Evolutionary conservation across 345 rosid genomes (phyloP).

Genomic region (Combretum micranthum): DNA sequence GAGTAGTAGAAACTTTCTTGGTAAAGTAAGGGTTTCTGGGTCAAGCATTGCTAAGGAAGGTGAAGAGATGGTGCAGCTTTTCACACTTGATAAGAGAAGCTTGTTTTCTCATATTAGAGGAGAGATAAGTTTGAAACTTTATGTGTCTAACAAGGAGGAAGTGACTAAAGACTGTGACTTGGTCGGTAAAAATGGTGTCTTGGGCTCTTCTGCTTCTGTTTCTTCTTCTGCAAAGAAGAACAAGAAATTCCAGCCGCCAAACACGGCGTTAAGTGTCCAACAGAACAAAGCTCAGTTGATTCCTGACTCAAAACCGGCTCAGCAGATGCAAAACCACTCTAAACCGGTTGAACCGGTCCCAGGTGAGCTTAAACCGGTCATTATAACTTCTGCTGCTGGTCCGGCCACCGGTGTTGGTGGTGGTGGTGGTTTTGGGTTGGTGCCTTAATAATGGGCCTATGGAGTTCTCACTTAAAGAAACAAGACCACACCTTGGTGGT

Average conservation of each 20-base stretch:
- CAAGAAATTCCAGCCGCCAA: conserved; percentile 46
- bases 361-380: conserved; percentile 46
- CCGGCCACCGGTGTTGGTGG: conserved; percentile 14
- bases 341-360: conserved; percentile 37
- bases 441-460: conserved; percentile 24
- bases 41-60: conserved; percentile 38
- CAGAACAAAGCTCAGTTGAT: conserved; percentile 29
- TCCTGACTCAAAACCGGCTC: conserved; percentile 26
- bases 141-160: conserved; percentile 27
- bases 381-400: conserved; percentile 34
- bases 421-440: conserved; percentile 15
- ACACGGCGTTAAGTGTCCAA: conserved; percentile 23
- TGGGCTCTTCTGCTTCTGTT: conserved; percentile 10
- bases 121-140: conserved; percentile 53
- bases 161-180: conserved; percentile 9
- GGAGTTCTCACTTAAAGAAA: conserved; percentile 64
- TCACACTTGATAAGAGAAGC: conserved; percentile 59
- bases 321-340: conserved; percentile 27
- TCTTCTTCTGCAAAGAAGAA: conserved; percentile 24
- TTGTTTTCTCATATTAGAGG: conserved; percentile 66
- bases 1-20: conserved; percentile 50
- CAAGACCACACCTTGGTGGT: conserved; percentile 66
- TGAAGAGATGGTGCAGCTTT: conserved; percentile 38
- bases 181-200: conserved; percentile 18
- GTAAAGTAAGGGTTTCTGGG: conserved; percentile 53